Percentiles rank a stretch among this genome's conserved stretches.
phyloP scores from a whole-genome alignment of 768 basidiomycete genomes.

The Auricularia heimuer region DNA sequence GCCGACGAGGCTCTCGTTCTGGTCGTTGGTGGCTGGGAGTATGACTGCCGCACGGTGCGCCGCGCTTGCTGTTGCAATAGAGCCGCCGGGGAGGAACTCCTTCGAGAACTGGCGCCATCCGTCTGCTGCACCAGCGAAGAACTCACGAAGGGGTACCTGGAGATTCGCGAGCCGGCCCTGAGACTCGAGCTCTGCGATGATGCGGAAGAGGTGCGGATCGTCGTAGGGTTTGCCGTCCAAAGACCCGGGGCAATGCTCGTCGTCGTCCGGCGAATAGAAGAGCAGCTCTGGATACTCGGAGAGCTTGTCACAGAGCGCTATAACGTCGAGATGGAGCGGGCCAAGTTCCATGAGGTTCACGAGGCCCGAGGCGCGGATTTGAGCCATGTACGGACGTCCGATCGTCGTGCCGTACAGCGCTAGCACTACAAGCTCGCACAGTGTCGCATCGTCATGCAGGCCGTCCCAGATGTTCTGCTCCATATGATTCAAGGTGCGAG shows the following conservation, averaged over 20 bases:
- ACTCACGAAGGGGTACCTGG: background rate
- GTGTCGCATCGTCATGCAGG: constrained; percentile 12
- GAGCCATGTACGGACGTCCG: constrained; percentile 18
- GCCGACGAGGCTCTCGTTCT: no score
- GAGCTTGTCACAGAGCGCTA: background rate
- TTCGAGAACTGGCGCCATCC: background rate
- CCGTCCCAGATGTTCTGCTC: constrained; percentile 18
- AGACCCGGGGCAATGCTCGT: background rate
- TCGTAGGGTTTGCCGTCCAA: background rate
- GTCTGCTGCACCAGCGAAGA: background rate
- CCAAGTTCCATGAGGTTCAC: constrained; percentile 17
- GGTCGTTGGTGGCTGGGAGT: no score
- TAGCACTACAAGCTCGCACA: constrained; percentile 16
- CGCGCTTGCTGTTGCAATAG: background rate
- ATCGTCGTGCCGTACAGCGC: constrained; percentile 15
- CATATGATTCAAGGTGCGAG: constrained; percentile 16
- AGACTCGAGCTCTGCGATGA: background rate
- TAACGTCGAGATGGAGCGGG: constrained; percentile 14
- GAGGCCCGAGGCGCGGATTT: constrained; percentile 11
- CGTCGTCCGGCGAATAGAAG: background rate
- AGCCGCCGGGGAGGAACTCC: background rate
- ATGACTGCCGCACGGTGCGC: background rate
- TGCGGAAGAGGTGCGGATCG: background rate
- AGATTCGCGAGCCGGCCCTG: background rate
- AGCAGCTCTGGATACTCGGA: background rate